These are phyloP conservation scores for Leccinellum albellum DNA, from an alignment of 768 basidiomycete species.

Conservation along the genomic window DNA sequence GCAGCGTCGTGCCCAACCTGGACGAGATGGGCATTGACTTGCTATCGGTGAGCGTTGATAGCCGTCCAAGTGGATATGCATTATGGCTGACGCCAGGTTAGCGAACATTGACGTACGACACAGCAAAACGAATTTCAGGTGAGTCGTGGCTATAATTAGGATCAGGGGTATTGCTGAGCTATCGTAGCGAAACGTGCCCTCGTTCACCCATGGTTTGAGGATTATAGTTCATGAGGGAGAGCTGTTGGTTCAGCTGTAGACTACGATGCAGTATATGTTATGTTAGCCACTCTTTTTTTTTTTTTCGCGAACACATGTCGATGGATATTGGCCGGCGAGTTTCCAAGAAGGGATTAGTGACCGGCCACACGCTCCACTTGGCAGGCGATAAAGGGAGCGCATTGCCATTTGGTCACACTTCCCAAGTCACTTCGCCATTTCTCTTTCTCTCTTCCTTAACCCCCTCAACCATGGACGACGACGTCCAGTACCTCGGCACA, in stretches of 20 bases:
- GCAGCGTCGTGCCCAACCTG: constrained; percentile 59
- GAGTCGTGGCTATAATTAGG: constrained; percentile 19
- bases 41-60: constrained; percentile 49
- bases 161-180: neutral
- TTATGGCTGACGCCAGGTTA: constrained; percentile 23
- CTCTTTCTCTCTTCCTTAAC: constrained; percentile 17
- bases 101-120: constrained; percentile 80
- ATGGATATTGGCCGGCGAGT: constrained; percentile 17
- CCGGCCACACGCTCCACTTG: constrained; percentile 14
- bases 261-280: constrained; percentile 25
- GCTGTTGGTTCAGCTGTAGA: constrained; percentile 12
- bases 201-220: constrained; percentile 46
- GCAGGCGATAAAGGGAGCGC: constrained; percentile 28
- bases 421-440: constrained; percentile 11
- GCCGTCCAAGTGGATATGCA: neutral
- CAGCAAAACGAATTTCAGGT: constrained; percentile 91
- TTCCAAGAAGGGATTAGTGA: constrained; percentile 23
- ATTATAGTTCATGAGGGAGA: constrained; percentile 39
- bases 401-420: constrained; percentile 32
- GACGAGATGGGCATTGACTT: constrained; percentile 80
- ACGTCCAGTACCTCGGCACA: constrained; percentile 57
- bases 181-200: constrained; percentile 54
- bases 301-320: neutral
- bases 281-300: neutral
- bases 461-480: constrained; percentile 47